Base-by-base conservation (phyloP, 2,329 filamentous ascomycete genomes). In the Alternaria angustiovoidea region DNA sequence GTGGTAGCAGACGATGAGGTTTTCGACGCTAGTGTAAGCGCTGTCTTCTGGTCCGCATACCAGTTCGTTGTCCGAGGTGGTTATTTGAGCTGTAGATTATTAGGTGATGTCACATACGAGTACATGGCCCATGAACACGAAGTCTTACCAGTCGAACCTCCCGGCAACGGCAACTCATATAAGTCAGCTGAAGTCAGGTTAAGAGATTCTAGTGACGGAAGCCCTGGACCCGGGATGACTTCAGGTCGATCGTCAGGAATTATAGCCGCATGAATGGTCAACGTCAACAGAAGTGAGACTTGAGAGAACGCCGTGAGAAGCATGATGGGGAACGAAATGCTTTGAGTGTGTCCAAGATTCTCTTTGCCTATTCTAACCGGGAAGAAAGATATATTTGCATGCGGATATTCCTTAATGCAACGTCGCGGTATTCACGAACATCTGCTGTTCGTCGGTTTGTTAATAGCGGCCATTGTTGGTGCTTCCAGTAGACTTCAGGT, bases 1-100 rank as follows among this genome's bases (percentile, higher is more conserved):
- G 20, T 65, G 32, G 46, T 49, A 63, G 54, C 63, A 67, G 12
- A 54, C 47, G n/a, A 67, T 62, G 2, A 56, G 46, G 22, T 58
- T 57, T 11, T 57, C 51, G n/a, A 65, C 65, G 43, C 49, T 22
- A 7, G 59, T 58, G n/a, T 62, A 64, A 14, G 54, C 52, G 12
- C 22, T 22, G n/a, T 65, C 57, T 18, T 51, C 34, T 12, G 59
- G 62, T 12, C 55, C 62, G 26, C 62, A 64, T 16, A 39, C 36
- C 12, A 55, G n/a, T 48, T 32, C 20, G 8, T 36, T 48, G 4
- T 24, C 30, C 14, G 46, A 48, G 46, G 30, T 48, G 18, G 18
- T 2, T 12, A 8, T 24, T 43, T 51, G 39, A 54, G 20, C 39
- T 39, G 39, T 18, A 8, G 11, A 18, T 8, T 41, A 14, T 55